Evolutionary conservation across 1,139 yeast genomes (phyloP).

Genomic region (Pneumocystis sp.): DNA sequence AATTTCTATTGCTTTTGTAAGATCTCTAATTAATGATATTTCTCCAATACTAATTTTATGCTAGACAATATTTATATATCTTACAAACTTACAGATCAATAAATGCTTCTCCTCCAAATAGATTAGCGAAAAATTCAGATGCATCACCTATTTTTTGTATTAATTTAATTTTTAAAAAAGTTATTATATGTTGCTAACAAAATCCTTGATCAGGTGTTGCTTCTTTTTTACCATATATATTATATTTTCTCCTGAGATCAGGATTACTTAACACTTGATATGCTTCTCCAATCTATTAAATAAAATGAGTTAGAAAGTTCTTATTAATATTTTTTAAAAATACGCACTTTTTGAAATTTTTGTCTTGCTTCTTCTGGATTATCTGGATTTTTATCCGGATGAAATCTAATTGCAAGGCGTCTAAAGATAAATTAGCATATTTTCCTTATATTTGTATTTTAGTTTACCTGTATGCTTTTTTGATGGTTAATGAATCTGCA

Average conservation of each 20-base stretch:
- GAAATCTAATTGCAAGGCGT: conserved; percentile 56
- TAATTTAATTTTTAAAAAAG: neutral
- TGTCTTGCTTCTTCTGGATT: neutral
- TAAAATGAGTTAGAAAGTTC: neutral
- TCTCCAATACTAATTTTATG: conserved; percentile 51
- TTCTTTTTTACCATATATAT: conserved; percentile 71
- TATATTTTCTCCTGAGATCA: conserved; percentile 58
- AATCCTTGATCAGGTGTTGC: conserved; percentile 27
- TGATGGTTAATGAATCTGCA: conserved; percentile 53
- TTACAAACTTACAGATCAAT: neutral
- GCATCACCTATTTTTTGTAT: neutral
- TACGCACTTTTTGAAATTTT: neutral
- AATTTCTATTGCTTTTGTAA: conserved; percentile 56
- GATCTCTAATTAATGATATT: conserved; percentile 65
- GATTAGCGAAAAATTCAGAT: neutral
- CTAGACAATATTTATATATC: neutral
- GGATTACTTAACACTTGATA: conserved; percentile 74
- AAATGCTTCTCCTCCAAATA: neutral
- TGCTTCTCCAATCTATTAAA: conserved; percentile 49
- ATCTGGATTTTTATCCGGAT: conserved; percentile 88
- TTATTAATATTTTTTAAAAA: neutral
- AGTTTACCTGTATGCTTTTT: conserved; percentile 58
- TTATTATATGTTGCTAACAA: neutral
- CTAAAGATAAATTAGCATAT: neutral
- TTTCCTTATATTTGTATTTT: conserved; percentile 63